These are phyloP conservation scores for Claviceps capensis DNA, from an alignment of 2,329 filamentous ascomycete species.

Conservation along the genomic window DNA sequence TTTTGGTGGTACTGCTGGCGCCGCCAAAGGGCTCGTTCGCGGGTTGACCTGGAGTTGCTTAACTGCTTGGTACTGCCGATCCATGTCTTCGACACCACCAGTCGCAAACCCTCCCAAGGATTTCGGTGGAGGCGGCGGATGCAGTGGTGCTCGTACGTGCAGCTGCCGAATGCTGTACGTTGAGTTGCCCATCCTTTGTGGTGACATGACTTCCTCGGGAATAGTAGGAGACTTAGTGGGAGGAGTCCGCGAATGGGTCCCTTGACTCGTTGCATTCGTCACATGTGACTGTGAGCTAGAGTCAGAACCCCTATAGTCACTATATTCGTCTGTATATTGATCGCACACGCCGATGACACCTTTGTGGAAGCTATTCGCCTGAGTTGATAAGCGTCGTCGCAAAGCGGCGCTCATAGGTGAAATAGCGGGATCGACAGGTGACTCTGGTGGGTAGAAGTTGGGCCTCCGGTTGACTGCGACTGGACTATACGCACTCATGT, in stretches of 20 bases:
- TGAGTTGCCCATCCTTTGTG: background rate
- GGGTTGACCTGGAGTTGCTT: background rate
- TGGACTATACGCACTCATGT: constrained; percentile 9
- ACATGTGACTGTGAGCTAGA: constrained; percentile 8
- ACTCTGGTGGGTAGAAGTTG: constrained; percentile 5
- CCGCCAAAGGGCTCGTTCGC: background rate
- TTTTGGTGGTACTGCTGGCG: background rate
- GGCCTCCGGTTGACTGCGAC: constrained; percentile 11
- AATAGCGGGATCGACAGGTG: constrained; percentile 8
- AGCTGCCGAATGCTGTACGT: constrained; percentile 1
- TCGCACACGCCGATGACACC: constrained; percentile 4
- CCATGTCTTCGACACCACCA: constrained; percentile 5
- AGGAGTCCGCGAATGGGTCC: constrained; percentile 3
- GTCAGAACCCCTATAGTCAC: constrained; percentile 7
- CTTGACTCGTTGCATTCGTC: constrained; percentile 5
- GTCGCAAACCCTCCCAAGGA: background rate
- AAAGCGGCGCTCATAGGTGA: constrained; percentile 3
- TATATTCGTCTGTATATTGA: constrained; percentile 4
- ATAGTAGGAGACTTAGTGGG: constrained; percentile 8
- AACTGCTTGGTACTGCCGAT: constrained; percentile 5
- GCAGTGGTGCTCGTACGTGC: constrained; percentile 3
- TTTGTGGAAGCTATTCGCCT: background rate
- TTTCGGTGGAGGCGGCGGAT: background rate
- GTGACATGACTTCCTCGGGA: constrained; percentile 7
- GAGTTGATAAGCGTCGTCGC: background rate